phyloP scores from a whole-genome alignment of 345 rosid species.

The Acer negundo region DNA sequence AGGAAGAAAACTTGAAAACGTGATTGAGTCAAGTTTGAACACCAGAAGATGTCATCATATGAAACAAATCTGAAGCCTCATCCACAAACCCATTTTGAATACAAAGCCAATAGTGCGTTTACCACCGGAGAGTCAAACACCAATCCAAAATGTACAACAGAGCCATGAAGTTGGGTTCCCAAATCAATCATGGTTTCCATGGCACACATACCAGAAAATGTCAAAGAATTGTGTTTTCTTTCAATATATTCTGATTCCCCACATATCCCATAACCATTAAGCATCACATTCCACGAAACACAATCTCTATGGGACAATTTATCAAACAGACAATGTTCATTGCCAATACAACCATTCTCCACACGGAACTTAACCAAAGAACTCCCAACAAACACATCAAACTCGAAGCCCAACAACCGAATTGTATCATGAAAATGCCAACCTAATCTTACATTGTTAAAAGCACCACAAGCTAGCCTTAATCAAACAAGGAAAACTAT shows the following conservation, averaged over 20 bases:
- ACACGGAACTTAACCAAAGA: slow-evolving; percentile 65
- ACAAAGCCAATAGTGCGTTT: no score
- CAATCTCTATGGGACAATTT: slow-evolving; percentile 55
- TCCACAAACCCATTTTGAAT: slow-evolving; percentile 59
- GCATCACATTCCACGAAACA: slow-evolving; percentile 90
- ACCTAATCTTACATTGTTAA: slow-evolving; percentile 40
- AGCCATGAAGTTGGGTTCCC: slow-evolving; percentile 46
- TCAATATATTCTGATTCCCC: slow-evolving; percentile 39
- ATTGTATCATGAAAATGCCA: slow-evolving; percentile 40
- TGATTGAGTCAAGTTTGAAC: slow-evolving; percentile 58
- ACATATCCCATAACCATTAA: slow-evolving; percentile 56
- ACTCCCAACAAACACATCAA: slow-evolving; percentile 73
- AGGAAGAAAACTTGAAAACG: slow-evolving; percentile 80
- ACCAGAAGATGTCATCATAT: slow-evolving; percentile 57
- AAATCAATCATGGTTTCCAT: slow-evolving; percentile 8
- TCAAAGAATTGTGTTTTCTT: slow-evolving; percentile 56
- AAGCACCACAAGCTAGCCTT: no score
- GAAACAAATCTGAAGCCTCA: slow-evolving; percentile 49
- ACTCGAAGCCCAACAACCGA: slow-evolving; percentile 46
- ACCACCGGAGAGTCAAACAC: no score
- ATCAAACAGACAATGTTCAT: slow-evolving; percentile 52
- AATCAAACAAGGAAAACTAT: slow-evolving; percentile 21
- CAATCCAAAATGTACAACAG: no score
- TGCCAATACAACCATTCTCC: slow-evolving; percentile 43
- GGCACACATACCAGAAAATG: slow-evolving; percentile 64